These are phyloP conservation scores for Agrocybe praecox DNA, from an alignment of 768 basidiomycete genomes.

Conservation along the genomic window DNA sequence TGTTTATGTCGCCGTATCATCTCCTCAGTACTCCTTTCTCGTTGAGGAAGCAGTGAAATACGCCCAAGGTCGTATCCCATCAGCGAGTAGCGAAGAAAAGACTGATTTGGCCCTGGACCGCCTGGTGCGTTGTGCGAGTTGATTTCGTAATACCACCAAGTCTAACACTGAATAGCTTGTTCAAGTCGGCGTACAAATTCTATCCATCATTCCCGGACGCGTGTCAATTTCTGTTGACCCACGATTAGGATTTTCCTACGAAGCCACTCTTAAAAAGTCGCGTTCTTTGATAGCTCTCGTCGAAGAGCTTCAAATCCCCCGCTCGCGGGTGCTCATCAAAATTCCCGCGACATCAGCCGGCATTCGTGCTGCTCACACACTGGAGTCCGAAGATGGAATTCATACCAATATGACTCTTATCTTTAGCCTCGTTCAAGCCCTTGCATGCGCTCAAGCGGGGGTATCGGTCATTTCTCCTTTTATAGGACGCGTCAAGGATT, in stretches of 20 bases:
- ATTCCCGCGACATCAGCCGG: constrained; percentile 37
- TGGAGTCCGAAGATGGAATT: constrained; percentile 26
- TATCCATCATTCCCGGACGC: constrained; percentile 33
- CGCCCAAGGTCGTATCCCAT: constrained; percentile 13
- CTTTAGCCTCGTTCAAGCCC: constrained; percentile 34
- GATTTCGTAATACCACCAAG: not conserved
- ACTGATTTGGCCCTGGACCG: constrained; percentile 31
- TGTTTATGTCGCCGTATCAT: constrained; percentile 31
- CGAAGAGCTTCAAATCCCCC: constrained; percentile 30
- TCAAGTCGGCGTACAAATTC: constrained; percentile 31
- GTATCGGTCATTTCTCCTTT: constrained; percentile 36
- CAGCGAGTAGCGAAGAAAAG: constrained; percentile 18
- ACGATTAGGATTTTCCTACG: constrained; percentile 28
- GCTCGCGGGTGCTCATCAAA: constrained; percentile 33
- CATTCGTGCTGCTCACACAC: constrained; percentile 31
- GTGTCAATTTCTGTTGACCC: constrained; percentile 39
- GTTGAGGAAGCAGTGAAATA: constrained; percentile 30
- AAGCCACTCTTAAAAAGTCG: constrained; percentile 28
- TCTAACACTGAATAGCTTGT: constrained; percentile 26
- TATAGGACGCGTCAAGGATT: constrained; percentile 41
- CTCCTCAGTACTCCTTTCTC: constrained; percentile 33
- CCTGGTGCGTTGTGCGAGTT: constrained; percentile 21
- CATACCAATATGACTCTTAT: constrained; percentile 39
- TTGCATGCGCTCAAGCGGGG: constrained; percentile 38
- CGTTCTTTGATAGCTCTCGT: constrained; percentile 27